A percentile compares a stretch with the other conserved stretches of the same genome.
phyloP scores from a whole-genome alignment of 2,329 filamentous ascomycete genomes.

The Pestalotiopsis sp. region DNA sequence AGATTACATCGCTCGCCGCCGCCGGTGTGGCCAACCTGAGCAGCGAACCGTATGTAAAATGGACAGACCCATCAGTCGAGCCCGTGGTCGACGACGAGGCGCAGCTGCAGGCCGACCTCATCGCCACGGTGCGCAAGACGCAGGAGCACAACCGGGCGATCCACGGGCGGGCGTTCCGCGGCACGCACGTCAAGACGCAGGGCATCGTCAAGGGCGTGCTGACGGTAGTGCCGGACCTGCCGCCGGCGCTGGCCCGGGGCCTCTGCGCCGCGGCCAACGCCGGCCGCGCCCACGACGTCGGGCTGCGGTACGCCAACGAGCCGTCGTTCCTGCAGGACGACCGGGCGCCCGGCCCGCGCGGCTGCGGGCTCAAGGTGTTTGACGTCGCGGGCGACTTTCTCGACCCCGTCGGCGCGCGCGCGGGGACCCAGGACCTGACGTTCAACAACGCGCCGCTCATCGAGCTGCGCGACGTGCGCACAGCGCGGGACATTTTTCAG shows the following conservation, averaged over 20 bases:
- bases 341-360: not conserved
- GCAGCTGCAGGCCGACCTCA: not conserved
- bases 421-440: not conserved
- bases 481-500: not conserved
- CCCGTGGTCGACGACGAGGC: not conserved
- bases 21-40: not conserved
- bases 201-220: not conserved
- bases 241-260: not conserved
- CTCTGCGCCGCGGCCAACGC: not conserved
- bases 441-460: not conserved
- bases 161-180: not conserved
- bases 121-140: not conserved
- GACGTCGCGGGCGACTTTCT: not conserved
- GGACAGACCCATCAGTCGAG: conserved; percentile 1
- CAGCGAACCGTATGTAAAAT: not conserved
- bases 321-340: not conserved
- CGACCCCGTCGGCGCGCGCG: not conserved
- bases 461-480: not conserved
- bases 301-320: not conserved
- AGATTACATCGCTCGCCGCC: not conserved
- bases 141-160: not conserved
- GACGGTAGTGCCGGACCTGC: not conserved
- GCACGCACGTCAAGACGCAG: conserved; percentile 4
- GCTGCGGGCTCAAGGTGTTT: not conserved
- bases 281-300: not conserved